Percentiles rank a stretch among this genome's conserved stretches.
These are phyloP conservation scores for Bullera alba DNA, from an alignment of 768 basidiomycete species.

Conservation along the genomic window DNA sequence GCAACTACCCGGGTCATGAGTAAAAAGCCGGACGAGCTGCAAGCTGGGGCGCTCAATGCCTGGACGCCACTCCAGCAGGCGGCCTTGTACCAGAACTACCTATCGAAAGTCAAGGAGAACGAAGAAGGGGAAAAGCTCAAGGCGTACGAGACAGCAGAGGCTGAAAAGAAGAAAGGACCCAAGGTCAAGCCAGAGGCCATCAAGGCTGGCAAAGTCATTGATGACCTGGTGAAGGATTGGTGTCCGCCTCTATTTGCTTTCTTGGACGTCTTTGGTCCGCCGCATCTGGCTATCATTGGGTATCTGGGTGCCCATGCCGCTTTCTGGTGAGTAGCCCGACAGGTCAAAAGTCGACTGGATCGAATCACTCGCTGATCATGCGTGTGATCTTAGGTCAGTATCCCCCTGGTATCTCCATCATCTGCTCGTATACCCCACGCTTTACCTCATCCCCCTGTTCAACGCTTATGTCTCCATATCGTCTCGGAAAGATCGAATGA, in stretches of 20 bases:
- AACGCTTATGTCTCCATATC: constrained; percentile 12
- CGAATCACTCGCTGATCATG: neutral
- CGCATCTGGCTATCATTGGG: constrained; percentile 16
- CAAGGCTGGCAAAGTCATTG: constrained; percentile 14
- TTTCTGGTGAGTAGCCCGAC: constrained; percentile 22
- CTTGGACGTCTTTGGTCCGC: constrained; percentile 21
- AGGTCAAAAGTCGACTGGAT: no score
- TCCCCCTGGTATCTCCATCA: constrained; percentile 31
- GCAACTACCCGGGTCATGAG: no score
- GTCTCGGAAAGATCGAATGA: constrained; percentile 4
- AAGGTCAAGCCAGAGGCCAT: constrained; percentile 21
- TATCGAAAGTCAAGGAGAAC: constrained; percentile 16
- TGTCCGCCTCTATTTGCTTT: constrained; percentile 23
- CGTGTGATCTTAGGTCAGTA: constrained; percentile 4
- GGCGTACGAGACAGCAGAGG: constrained; percentile 6
- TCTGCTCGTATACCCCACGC: constrained; percentile 17
- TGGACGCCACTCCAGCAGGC: constrained; percentile 29
- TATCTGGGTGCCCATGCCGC: constrained; percentile 17
- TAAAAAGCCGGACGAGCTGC: constrained; percentile 13
- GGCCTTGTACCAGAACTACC: constrained; percentile 21
- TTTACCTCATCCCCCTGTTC: constrained; percentile 21
- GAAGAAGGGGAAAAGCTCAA: constrained; percentile 10
- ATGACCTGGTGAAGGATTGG: constrained; percentile 18
- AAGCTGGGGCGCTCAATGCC: constrained; percentile 17
- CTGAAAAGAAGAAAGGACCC: constrained; percentile 13